Evolutionary conservation across 768 basidiomycete species (phyloP).

Genomic region (Leccinum rimulosum): DNA sequence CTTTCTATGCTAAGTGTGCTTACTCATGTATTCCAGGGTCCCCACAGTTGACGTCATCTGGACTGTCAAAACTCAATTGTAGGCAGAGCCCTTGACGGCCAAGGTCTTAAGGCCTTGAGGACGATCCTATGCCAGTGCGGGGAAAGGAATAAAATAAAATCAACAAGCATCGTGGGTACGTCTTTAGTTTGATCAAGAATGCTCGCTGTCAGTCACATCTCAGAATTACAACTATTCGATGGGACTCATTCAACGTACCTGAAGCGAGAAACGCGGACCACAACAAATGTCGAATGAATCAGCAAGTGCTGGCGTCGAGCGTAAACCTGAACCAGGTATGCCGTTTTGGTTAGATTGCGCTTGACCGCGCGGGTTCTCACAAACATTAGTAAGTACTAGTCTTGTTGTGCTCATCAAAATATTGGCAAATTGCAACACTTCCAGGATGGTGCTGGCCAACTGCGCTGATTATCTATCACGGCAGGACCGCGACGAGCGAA

Average conservation of each 20-base stretch:
- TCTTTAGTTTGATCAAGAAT: not conserved
- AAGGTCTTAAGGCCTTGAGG: not conserved
- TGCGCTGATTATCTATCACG: not conserved
- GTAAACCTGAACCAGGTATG: not conserved
- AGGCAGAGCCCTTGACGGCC: not conserved
- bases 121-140: not conserved
- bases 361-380: not conserved
- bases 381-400: not conserved
- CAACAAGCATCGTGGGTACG: not conserved
- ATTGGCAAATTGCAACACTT: not conserved
- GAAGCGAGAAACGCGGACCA: not conserved
- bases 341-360: not conserved
- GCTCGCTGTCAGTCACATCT: not conserved
- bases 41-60: not conserved
- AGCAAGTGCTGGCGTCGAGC: not conserved
- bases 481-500: not conserved
- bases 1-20: not conserved
- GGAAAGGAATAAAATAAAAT: not conserved
- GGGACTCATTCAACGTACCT: not conserved
- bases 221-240: not conserved
- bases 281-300: not conserved
- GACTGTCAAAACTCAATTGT: no score
- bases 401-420: not conserved
- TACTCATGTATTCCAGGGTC: not conserved
- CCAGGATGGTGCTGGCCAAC: not conserved